Percentiles rank a stretch among this genome's conserved stretches.
These are phyloP conservation scores for Ceratocystis albifundus DNA, from an alignment of 2,329 filamentous ascomycete genomes.

Conservation along the genomic window DNA sequence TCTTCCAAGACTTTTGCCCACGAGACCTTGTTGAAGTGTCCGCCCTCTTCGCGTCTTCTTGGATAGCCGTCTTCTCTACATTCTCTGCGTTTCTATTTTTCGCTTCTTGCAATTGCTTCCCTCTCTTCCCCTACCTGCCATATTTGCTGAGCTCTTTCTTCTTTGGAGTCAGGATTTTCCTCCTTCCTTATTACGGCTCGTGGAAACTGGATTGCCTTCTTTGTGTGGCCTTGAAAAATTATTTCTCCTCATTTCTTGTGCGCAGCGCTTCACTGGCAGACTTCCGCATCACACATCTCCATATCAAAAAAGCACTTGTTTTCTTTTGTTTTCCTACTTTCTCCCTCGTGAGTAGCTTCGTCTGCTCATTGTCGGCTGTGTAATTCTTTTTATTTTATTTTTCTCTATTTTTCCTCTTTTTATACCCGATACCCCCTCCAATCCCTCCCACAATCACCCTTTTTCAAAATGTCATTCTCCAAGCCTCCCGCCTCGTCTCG, in stretches of 20 bases:
- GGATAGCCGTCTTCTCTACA: slow-evolving; percentile 16
- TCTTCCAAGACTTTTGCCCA: neutral
- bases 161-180: neutral
- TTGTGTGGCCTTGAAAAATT: slow-evolving; percentile 5
- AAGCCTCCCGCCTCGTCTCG: slow-evolving; percentile 50
- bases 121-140: slow-evolving; percentile 15
- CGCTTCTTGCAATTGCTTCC: slow-evolving; percentile 12
- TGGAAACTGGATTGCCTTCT: neutral
- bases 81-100: slow-evolving; percentile 16
- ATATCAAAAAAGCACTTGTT: slow-evolving; percentile 16
- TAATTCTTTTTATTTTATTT: neutral
- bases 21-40: neutral
- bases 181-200: neutral
- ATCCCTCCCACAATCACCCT: too few species aligned
- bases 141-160: slow-evolving; percentile 16
- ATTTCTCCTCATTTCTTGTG: neutral
- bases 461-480: slow-evolving; percentile 28
- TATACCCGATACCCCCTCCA: slow-evolving; percentile 10
- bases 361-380: neutral
- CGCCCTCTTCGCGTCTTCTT: slow-evolving; percentile 3
- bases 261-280: neutral
- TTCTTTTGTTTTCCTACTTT: neutral
- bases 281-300: slow-evolving; percentile 20
- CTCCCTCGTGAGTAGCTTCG: neutral
- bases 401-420: neutral